Evolutionary conservation across 148 eudicot genomes (phyloP).

Genomic region (Camellia granthamiana): DNA sequence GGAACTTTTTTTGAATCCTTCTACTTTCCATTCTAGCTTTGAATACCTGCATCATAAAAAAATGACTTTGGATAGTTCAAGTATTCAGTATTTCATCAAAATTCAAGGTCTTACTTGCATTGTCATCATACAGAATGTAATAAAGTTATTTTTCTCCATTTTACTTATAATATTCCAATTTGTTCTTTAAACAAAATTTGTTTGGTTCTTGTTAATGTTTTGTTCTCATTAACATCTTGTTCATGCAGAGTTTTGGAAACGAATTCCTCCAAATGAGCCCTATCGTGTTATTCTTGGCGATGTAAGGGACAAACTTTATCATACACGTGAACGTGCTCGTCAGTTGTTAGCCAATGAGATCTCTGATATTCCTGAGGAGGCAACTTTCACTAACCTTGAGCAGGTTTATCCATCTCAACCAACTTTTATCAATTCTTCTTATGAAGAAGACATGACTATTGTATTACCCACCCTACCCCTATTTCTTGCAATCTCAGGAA

Average conservation of each 20-base stretch:
- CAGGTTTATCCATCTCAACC: constrained; percentile 40
- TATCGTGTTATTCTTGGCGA: constrained; percentile 90
- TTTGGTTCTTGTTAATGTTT: neutral
- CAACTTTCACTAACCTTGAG: constrained; percentile 61
- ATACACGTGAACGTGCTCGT: constrained; percentile 83
- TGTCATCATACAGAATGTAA: neutral
- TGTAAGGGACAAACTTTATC: constrained; percentile 83
- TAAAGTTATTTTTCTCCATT: neutral
- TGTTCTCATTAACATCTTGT: neutral
- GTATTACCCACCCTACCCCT: neutral
- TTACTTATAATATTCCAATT: neutral
- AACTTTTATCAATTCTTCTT: too few relatives aligned
- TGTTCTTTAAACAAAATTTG: neutral
- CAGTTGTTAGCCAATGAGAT: constrained; percentile 53
- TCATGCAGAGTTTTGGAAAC: constrained; percentile 84
- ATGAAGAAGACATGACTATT: too few relatives aligned
- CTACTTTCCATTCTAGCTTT: neutral
- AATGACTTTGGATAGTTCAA: neutral
- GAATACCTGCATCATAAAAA: neutral
- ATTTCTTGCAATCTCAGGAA: too few relatives aligned
- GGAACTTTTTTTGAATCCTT: neutral
- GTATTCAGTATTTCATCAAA: neutral
- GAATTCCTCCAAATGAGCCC: constrained; percentile 83
- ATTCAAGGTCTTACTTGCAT: neutral
- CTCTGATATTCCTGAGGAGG: constrained; percentile 77